phyloP scores from a whole-genome alignment of 805 yeast species.

The Candida piceae region DNA sequence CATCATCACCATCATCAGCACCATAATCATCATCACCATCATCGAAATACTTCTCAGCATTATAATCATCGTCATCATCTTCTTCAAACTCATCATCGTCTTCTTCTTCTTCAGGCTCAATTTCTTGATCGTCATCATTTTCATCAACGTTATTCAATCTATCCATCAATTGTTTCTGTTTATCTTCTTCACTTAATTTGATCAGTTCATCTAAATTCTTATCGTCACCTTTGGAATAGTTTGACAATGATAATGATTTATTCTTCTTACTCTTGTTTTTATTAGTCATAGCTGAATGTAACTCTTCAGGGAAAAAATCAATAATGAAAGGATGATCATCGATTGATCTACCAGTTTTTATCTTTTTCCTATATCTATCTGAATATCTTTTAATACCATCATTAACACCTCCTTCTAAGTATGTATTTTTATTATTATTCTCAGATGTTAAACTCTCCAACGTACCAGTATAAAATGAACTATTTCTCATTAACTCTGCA shows the following conservation, averaged over 20 bases:
- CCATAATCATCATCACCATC: conserved; percentile 58
- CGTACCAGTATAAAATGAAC: conserved; percentile 64
- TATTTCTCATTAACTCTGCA: conserved; percentile 49
- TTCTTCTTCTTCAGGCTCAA: conserved; percentile 46
- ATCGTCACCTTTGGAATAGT: conserved; percentile 35
- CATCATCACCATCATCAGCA: conserved; percentile 60
- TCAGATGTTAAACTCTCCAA: conserved; percentile 21
- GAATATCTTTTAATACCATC: conserved; percentile 82
- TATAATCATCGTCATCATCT: conserved; percentile 73
- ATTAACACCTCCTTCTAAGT: conserved; percentile 38
- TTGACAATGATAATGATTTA: conserved; percentile 39
- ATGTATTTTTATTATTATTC: conserved; percentile 22
- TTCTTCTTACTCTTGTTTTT: conserved; percentile 43
- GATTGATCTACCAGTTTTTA: conserved; percentile 64
- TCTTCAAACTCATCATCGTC: conserved; percentile 66
- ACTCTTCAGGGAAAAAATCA: conserved; percentile 72
- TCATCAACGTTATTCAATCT: conserved; percentile 32
- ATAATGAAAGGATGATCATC: conserved; percentile 73
- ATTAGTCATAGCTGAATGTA: conserved; percentile 66
- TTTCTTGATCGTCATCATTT: conserved; percentile 40
- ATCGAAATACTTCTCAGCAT: conserved; percentile 76
- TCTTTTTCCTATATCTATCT: conserved; percentile 68
- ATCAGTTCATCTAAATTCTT: conserved; percentile 30
- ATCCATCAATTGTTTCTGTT: conserved; percentile 27
- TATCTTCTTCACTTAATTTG: conserved; percentile 24